Evolutionary conservation across 2,329 filamentous ascomycete genomes (phyloP).

Genomic region (Pseudofabraea citricarpa): DNA sequence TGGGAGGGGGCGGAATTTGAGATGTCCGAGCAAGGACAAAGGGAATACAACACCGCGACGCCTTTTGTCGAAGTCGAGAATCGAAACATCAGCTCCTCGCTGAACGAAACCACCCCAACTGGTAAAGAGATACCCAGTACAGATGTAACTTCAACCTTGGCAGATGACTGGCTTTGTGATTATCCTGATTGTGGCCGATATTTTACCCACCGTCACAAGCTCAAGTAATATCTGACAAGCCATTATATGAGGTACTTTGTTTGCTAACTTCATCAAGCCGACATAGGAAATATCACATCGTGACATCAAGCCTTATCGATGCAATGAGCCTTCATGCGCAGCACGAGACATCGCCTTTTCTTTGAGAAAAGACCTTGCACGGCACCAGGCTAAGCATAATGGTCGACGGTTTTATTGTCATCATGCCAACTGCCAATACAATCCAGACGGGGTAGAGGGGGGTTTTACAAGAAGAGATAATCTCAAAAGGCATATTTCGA

Average conservation of each 20-base stretch:
- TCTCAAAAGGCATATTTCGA: background rate
- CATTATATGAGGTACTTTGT: too few species aligned
- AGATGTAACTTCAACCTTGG: background rate
- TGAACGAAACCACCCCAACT: background rate
- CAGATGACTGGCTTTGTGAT: background rate
- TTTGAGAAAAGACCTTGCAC: background rate
- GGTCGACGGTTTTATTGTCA: background rate
- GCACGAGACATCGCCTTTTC: background rate
- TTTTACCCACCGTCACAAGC: background rate
- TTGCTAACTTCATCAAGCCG: background rate
- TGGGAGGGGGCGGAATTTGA: too few species aligned
- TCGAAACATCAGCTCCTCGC: background rate
- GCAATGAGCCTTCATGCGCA: background rate
- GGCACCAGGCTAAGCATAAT: background rate
- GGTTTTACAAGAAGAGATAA: background rate
- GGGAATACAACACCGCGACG: too few species aligned
- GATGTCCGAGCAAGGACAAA: too few species aligned
- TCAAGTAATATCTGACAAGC: too few species aligned
- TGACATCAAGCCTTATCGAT: background rate
- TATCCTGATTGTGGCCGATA: background rate
- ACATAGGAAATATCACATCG: background rate
- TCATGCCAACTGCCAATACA: background rate
- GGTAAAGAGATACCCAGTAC: too few species aligned
- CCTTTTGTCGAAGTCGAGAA: too few species aligned
- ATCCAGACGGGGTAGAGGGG: background rate